These are phyloP conservation scores for Plasmopara muralis DNA, from an alignment of 352 stramenopile species.

Conservation along the genomic window DNA sequence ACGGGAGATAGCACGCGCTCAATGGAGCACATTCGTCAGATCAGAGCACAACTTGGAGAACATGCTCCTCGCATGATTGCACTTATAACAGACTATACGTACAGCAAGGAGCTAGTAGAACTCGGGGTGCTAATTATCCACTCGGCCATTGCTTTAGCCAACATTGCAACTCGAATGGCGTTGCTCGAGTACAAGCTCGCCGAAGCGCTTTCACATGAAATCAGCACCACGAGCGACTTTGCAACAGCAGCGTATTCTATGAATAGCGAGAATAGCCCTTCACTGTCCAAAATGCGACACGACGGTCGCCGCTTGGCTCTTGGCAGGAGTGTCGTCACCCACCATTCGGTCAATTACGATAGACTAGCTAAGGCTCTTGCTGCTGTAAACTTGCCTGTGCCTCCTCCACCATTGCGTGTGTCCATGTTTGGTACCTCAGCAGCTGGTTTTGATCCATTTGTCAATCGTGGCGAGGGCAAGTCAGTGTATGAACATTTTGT, in stretches of 20 bases:
- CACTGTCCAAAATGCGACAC: slow-evolving; percentile 36
- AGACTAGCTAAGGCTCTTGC: slow-evolving; percentile 30
- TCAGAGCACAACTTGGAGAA: slow-evolving; percentile 34
- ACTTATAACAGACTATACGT: slow-evolving; percentile 33
- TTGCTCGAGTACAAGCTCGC: slow-evolving; percentile 43
- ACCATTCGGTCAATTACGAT: slow-evolving; percentile 60
- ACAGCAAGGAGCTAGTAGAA: slow-evolving; percentile 34
- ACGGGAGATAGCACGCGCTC: slow-evolving; percentile 41
- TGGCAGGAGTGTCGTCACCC: slow-evolving; percentile 49
- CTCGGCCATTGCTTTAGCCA: slow-evolving; percentile 52
- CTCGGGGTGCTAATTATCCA: slow-evolving; percentile 55
- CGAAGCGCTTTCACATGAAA: slow-evolving; percentile 33
- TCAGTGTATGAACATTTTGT: slow-evolving; percentile 65
- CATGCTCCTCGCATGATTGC: slow-evolving; percentile 52
- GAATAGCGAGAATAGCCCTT: slow-evolving; percentile 25
- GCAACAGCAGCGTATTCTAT: slow-evolving; percentile 54
- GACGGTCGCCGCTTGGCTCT: slow-evolving; percentile 32
- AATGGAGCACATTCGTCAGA: slow-evolving; percentile 41
- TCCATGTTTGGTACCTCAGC: slow-evolving; percentile 60
- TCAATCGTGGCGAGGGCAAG: slow-evolving; percentile 24
- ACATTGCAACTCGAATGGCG: slow-evolving; percentile 58
- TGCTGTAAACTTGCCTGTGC: slow-evolving; percentile 38
- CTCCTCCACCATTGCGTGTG: slow-evolving; percentile 49
- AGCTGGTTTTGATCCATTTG: slow-evolving; percentile 47
- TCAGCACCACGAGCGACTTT: slow-evolving; percentile 39